Percentiles rank a stretch among this genome's conserved stretches.
Evolutionary conservation across 305 asterid species (phyloP).

Genomic region (Solanum aculeatissimum): DNA sequence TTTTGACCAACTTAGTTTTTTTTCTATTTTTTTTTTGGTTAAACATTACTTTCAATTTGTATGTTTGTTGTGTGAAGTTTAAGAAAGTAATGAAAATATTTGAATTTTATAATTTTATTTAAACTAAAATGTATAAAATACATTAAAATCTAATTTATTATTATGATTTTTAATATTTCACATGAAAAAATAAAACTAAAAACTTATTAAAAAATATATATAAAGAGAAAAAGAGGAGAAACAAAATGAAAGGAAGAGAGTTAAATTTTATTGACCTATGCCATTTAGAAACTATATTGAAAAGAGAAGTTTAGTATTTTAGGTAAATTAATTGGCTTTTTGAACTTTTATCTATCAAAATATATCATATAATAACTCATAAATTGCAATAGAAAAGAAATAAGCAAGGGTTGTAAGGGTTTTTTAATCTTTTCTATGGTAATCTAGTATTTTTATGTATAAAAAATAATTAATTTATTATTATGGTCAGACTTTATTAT

Average conservation of each 20-base stretch:
- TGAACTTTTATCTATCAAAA: neutral
- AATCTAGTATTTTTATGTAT: too few relatives aligned
- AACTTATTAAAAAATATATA: neutral
- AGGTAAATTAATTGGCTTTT: neutral
- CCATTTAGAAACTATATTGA: neutral
- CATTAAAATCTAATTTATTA: neutral
- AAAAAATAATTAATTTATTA: too few relatives aligned
- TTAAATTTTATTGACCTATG: neutral
- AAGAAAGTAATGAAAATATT: too few relatives aligned
- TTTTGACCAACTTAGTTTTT: neutral
- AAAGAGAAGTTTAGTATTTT: neutral
- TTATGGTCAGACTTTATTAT: too few relatives aligned
- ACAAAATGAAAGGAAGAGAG: too few relatives aligned
- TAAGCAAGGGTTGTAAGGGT: too few relatives aligned
- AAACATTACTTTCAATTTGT: neutral
- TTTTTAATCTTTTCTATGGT: too few relatives aligned
- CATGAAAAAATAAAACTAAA: neutral
- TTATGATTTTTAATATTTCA: neutral
- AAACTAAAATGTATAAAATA: neutral
- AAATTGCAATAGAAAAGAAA: too few relatives aligned
- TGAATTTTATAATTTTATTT: too few relatives aligned
- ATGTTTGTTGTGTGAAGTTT: too few relatives aligned
- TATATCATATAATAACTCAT: too few relatives aligned
- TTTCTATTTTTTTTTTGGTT: neutral
- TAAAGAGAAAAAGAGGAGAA: neutral